These are phyloP conservation scores for Globisporangium radiosum DNA, from an alignment of 352 stramenopile genomes.

Conservation along the genomic window DNA sequence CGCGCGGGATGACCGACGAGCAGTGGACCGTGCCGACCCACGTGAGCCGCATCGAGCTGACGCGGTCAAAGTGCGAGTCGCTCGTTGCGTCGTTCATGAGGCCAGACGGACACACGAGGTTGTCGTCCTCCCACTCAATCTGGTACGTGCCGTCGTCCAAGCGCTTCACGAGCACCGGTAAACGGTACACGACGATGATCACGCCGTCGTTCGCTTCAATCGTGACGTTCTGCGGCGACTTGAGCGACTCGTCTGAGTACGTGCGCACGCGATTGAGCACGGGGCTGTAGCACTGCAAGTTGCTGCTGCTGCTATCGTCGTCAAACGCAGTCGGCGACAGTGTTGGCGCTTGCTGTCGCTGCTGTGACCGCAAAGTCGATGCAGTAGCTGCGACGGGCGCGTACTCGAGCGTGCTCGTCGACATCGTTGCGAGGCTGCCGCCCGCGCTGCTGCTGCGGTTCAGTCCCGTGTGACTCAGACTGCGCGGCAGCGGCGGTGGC, in stretches of 20 bases:
- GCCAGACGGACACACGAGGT: conserved; percentile 78
- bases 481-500: conserved; percentile 5
- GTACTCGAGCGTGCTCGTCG: conserved; percentile 1
- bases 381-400: no score
- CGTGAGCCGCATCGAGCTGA: conserved; percentile 77
- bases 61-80: conserved; percentile 55
- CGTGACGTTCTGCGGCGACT: conserved; percentile 70
- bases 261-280: conserved; percentile 33
- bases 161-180: conserved; percentile 90
- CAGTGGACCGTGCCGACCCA: conserved; percentile 83
- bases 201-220: conserved; percentile 93
- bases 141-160: conserved; percentile 60
- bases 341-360: not conserved
- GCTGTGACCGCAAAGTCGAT: no score
- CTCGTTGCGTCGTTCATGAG: conserved; percentile 64
- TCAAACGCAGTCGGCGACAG: conserved; percentile 5
- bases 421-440: not conserved
- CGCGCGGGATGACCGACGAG: conserved; percentile 63
- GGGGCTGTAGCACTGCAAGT: conserved; percentile 25
- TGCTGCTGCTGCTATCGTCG: conserved; percentile 3
- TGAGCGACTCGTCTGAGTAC: conserved; percentile 54
- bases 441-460: not conserved
- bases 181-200: conserved; percentile 95
- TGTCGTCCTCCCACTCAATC: conserved; percentile 87
- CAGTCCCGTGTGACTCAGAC: conserved; percentile 7